Evolutionary conservation across 2,329 filamentous ascomycete species (phyloP).

Genomic region (Fusarium udum): DNA sequence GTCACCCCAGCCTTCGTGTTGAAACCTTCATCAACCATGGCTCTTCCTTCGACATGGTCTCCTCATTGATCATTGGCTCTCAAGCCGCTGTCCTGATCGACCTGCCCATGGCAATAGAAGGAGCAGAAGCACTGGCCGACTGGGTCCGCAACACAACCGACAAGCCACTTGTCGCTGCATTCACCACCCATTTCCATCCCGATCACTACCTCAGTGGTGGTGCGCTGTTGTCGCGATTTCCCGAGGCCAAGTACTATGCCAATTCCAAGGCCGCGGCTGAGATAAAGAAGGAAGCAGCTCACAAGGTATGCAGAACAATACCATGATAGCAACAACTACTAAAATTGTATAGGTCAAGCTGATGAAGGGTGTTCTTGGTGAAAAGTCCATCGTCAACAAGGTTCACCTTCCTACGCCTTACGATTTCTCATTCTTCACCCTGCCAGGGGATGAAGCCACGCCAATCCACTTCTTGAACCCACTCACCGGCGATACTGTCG

Average conservation of each 20-base stretch:
- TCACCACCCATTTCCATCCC: not conserved
- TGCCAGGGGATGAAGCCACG: not conserved
- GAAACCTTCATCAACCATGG: not conserved
- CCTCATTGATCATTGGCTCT: not conserved
- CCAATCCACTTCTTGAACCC: not conserved
- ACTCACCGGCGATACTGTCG: rapidly evolving
- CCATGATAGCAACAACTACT: rapidly evolving
- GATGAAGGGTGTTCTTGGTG: not conserved
- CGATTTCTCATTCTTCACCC: not conserved
- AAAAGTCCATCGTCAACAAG: not conserved
- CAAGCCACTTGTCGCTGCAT: not conserved
- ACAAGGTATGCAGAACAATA: not conserved
- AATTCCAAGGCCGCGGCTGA: not conserved
- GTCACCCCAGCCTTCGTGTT: not conserved
- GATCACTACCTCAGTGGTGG: not conserved
- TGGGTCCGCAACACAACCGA: not conserved
- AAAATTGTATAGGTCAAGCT: not conserved
- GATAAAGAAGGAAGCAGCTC: not conserved
- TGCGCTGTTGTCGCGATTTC: not conserved
- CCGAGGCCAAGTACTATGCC: not conserved
- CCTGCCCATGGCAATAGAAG: not conserved
- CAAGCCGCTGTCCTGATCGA: not conserved
- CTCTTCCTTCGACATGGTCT: not conserved
- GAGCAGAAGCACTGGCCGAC: not conserved
- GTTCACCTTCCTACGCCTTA: not conserved